Base-by-base conservation (phyloP, 179 eudicot genomes). In the Nepenthes alata region DNA sequence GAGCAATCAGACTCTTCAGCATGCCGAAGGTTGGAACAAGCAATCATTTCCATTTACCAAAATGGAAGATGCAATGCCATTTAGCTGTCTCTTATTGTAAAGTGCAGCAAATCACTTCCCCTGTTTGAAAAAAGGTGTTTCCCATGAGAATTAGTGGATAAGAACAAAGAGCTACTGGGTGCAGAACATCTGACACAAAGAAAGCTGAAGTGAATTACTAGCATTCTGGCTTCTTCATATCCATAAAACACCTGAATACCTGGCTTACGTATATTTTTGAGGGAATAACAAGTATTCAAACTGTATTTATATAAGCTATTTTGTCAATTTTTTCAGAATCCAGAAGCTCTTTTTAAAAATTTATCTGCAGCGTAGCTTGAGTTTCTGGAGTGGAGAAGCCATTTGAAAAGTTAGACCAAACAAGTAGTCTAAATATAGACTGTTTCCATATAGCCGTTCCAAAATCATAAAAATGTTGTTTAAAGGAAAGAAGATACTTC, bases 11-110 rank as follows among this genome's bases (percentile, higher is more conserved):
- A 67, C 4, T 78, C 81, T 64, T 83, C 83, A 60, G 72, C 81
- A 71, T 72, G 70, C 53, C 36, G 72, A 50, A 80, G 37, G 37
- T 64, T 53, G 61, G 87, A 77, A 76, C 78, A 78, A 48, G 85
- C 72, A 55, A 84, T 74, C 68, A 89, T 78, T 81, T 86, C 87
- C 91, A 89, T 89, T 59, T 71, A 70, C 61, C 72, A 59, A 25
- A n/a, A 60, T 55, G 59, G 51, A 72, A 70, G 63, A 38, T 49
- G 60, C 51, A 66, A 56, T 57, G 68, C 71, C 79, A 78, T 79
- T 63, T 36, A 62, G 39, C 1, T 14, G 58, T 72, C 60, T 70
- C 62, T 58, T 53, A 54, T 57, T 10, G 37, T 10, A 6, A 36
- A 57, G 14, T 11, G 4, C n/a, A 35, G 12, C n/a, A 11, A 54